Evolutionary conservation across 2,329 filamentous ascomycete species (phyloP).

Genomic region (Ceratocystis lukuohia): DNA sequence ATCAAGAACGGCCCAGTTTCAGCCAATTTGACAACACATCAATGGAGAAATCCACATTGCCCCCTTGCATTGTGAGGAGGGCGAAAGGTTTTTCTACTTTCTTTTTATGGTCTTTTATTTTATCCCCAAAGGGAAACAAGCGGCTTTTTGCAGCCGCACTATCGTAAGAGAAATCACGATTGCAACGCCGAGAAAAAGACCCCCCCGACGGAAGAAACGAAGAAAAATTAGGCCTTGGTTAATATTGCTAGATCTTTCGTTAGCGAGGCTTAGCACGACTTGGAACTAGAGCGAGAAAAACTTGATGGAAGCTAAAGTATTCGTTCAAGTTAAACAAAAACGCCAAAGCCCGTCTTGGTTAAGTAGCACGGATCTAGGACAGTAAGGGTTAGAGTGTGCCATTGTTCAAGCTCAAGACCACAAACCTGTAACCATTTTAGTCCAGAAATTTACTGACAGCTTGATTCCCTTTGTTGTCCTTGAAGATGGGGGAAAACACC

Average conservation of each 20-base stretch:
- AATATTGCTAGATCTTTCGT: background rate
- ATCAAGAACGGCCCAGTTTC: conserved; percentile 4
- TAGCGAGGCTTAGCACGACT: background rate
- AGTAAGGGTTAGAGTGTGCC: background rate
- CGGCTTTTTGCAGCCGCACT: conserved; percentile 4
- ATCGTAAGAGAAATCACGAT: background rate
- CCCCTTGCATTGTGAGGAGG: background rate
- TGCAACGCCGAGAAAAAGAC: background rate
- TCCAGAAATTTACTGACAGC: background rate
- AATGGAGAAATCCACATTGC: background rate
- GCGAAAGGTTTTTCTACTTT: background rate
- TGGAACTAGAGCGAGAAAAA: background rate
- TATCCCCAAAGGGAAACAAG: background rate
- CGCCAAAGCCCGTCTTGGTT: background rate
- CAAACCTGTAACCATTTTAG: background rate
- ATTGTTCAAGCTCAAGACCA: background rate
- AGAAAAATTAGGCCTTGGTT: background rate
- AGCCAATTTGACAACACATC: conserved; percentile 7
- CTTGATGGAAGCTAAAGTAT: background rate
- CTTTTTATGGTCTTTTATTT: background rate
- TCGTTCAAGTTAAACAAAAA: background rate
- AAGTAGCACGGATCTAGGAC: conserved; percentile 3
- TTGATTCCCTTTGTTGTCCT: too few relatives aligned
- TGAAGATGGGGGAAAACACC: background rate
- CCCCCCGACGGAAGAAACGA: background rate